These are phyloP conservation scores for Cladorrhinum samala DNA, from an alignment of 495 filamentous ascomycete species.

Conservation along the genomic window DNA sequence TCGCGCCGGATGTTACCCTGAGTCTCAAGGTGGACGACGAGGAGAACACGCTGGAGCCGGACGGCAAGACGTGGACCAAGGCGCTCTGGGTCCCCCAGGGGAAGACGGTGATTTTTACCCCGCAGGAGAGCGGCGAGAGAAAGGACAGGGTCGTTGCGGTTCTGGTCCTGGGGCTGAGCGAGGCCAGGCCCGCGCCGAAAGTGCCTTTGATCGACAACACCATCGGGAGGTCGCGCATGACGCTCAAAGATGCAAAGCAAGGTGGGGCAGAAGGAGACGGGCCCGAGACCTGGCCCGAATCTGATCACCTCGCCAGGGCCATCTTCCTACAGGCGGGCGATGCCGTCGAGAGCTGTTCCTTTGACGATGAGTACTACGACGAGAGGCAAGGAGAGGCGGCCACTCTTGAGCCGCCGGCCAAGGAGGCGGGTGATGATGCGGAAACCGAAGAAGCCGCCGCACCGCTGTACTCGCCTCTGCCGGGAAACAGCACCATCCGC, in stretches of 20 bases:
- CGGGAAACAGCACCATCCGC: slow-evolving; percentile 5
- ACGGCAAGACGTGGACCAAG: slow-evolving; percentile 2
- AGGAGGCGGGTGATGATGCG: neutral
- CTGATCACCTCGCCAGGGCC: slow-evolving; percentile 8
- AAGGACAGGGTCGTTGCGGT: neutral
- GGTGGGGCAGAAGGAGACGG: neutral
- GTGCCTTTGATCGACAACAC: neutral
- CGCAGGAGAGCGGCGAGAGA: neutral
- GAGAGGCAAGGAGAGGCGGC: no score
- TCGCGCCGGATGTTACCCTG: neutral
- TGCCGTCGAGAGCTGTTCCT: slow-evolving; percentile 5
- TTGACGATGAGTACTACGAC: slow-evolving; percentile 1
- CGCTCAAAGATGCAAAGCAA: neutral
- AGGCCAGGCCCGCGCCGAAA: neutral
- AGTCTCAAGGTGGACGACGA: neutral
- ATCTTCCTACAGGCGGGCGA: slow-evolving; percentile 12
- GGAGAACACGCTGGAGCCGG: neutral
- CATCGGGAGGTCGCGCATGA: neutral
- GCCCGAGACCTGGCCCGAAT: slow-evolving; percentile 7
- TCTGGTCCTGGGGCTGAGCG: slow-evolving; percentile 2
- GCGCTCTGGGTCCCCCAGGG: slow-evolving; percentile 5
- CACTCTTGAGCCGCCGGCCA: no score
- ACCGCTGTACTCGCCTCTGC: slow-evolving; percentile 8
- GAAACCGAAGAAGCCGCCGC: neutral
- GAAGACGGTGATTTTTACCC: neutral